Conservation (phyloP, 345 rosid genomes). For the Sisymbrium altissimum region DNA sequence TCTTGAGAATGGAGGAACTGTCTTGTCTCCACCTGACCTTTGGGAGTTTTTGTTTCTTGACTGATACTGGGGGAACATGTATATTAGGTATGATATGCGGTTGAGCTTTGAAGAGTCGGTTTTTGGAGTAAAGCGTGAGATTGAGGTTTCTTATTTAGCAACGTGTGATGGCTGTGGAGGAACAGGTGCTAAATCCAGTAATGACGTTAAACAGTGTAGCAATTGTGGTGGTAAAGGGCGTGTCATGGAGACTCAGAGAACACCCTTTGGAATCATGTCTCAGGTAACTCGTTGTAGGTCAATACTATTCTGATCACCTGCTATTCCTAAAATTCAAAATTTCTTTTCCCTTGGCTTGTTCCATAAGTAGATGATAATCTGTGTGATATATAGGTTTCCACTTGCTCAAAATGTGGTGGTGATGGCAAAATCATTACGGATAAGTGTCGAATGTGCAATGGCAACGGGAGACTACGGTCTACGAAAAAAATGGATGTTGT, state of each 20-base stretch:
- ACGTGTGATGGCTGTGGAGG: slow-evolving; percentile 72
- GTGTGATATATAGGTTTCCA: slow-evolving; percentile 62
- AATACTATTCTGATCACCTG: slow-evolving; percentile 1
- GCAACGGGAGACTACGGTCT: slow-evolving; percentile 59
- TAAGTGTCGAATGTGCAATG: slow-evolving; percentile 57
- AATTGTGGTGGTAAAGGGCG: slow-evolving; percentile 85
- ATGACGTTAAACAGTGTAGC: slow-evolving; percentile 51
- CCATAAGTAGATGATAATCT: slow-evolving; percentile 28
- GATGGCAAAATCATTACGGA: slow-evolving; percentile 78
- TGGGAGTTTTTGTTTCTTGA: slow-evolving; percentile 1
- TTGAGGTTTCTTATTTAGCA: slow-evolving; percentile 61
- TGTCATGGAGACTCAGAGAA: slow-evolving; percentile 63
- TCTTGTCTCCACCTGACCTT: not conserved
- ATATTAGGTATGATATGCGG: slow-evolving; percentile 59
- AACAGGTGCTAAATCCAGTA: slow-evolving; percentile 79
- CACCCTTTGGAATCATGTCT: slow-evolving; percentile 88
- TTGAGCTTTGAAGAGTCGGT: slow-evolving; percentile 89
- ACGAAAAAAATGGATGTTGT: slow-evolving; percentile 49
- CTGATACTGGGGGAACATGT: not conserved
- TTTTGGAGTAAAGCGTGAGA: slow-evolving; percentile 67
- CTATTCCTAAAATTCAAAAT: not conserved
- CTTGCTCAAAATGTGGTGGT: slow-evolving; percentile 80
- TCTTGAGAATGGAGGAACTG: not conserved
- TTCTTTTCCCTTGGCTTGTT: slow-evolving; percentile 12
- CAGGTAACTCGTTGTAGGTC: slow-evolving; percentile 48